A percentile compares a stretch with the other conserved stretches of the same genome.
phyloP scores from a whole-genome alignment of 495 filamentous ascomycete genomes.

The Echria macrotheca region DNA sequence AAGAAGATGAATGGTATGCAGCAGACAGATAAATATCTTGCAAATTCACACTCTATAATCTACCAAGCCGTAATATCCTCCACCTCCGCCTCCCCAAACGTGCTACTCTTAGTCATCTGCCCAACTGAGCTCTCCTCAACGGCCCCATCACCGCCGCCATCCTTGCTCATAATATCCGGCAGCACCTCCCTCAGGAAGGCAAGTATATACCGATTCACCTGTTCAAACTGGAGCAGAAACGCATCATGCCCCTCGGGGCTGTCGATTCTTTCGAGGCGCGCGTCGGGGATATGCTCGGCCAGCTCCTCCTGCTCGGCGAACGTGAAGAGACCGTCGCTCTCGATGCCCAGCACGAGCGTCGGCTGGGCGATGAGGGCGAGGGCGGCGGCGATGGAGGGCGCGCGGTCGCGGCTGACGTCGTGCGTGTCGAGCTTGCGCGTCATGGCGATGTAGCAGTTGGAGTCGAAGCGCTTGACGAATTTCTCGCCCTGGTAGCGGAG shows the following conservation, averaged over 20 bases:
- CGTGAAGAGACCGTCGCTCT: constrained; percentile 91
- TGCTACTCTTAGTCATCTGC: constrained; percentile 68
- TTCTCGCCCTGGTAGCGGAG: constrained; percentile 96
- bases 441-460: constrained; percentile 98
- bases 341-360: constrained; percentile 82
- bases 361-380: constrained; percentile 82
- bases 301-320: constrained; percentile 94
- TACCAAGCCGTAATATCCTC: constrained; percentile 98
- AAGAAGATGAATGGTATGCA: too few species aligned
- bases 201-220: constrained; percentile 84
- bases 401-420: constrained; percentile 75
- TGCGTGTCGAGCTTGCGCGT: constrained; percentile 99
- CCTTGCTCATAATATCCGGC: constrained; percentile 75
- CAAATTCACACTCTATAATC: not conserved
- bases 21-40: too few species aligned
- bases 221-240: constrained; percentile 92
- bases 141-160: constrained; percentile 44
- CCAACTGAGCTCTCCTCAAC: constrained; percentile 41
- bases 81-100: constrained; percentile 91
- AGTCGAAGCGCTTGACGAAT: constrained; percentile 94
- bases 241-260: constrained; percentile 94
- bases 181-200: constrained; percentile 77
- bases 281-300: constrained; percentile 73
- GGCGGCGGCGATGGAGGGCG: constrained; percentile 59
- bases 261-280: constrained; percentile 76